A percentile compares a stretch with the other conserved stretches of the same genome.
Evolutionary conservation across 345 rosid species (phyloP).

Genomic region (Brassica rapa): DNA sequence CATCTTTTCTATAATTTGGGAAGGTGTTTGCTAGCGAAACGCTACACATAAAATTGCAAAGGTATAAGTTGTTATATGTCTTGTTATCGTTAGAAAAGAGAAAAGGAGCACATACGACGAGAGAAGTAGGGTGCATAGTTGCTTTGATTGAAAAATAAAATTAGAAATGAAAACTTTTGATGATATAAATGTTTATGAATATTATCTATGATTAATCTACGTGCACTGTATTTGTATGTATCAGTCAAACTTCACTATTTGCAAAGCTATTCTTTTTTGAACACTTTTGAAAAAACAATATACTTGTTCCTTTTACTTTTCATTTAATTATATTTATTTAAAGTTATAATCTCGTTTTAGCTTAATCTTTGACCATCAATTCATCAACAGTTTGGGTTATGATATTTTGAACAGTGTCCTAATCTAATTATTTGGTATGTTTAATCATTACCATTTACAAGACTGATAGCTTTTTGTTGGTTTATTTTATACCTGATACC

Average conservation of each 20-base stretch:
- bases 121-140: conserved; percentile 21
- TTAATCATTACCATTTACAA: conserved; percentile 11
- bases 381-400: conserved; percentile 23
- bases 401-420: conserved; percentile 1
- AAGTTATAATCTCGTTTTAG: conserved; percentile 14
- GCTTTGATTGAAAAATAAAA: conserved; percentile 6
- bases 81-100: not conserved
- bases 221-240: conserved; percentile 33
- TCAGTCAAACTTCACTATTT: conserved; percentile 37
- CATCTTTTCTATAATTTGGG: conserved; percentile 14
- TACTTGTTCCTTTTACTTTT: conserved; percentile 11
- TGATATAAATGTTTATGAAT: conserved; percentile 12
- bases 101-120: conserved; percentile 21
- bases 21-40: conserved; percentile 30
- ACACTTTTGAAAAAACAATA: conserved; percentile 8
- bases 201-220: conserved; percentile 27
- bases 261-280: conserved; percentile 26
- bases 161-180: not conserved
- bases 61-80: conserved; percentile 2
- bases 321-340: not conserved
- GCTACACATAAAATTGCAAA: conserved; percentile 10
- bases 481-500: not conserved
- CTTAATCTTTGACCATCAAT: conserved; percentile 39
- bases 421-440: conserved; percentile 4
- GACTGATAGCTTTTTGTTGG: not conserved